Evolutionary conservation across 2,329 filamentous ascomycete genomes (phyloP).

Genomic region (Diaporthe aspalathi): DNA sequence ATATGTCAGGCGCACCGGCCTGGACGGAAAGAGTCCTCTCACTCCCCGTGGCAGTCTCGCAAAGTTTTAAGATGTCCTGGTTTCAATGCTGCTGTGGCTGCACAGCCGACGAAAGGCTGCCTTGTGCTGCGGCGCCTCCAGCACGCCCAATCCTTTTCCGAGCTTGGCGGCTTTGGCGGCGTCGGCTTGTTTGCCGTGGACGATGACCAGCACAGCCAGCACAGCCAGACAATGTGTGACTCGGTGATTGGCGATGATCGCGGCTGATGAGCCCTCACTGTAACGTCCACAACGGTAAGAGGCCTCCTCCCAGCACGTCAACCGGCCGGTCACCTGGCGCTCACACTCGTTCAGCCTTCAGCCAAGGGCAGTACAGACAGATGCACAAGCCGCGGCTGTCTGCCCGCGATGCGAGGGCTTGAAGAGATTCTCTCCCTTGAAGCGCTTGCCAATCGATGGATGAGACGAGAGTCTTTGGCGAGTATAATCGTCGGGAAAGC

Average conservation of each 20-base stretch:
- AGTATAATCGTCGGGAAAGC: background rate
- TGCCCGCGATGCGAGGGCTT: background rate
- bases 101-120: conserved; percentile 4
- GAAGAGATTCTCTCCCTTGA: background rate
- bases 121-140: conserved; percentile 7
- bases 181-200: conserved; percentile 18
- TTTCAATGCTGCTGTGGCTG: background rate
- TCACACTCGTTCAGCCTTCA: background rate
- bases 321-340: background rate
- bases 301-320: background rate
- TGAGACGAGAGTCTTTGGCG: background rate
- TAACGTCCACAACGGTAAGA: background rate
- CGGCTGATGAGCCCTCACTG: conserved; percentile 20
- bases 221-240: conserved; percentile 15
- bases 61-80: background rate
- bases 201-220: conserved; percentile 5
- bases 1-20: conserved; percentile 12
- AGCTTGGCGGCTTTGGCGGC: background rate
- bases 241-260: conserved; percentile 5
- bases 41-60: background rate
- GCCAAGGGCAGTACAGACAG: background rate
- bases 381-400: background rate
- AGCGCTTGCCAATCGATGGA: background rate
- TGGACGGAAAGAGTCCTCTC: background rate
- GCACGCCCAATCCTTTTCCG: background rate